Conservation (phyloP, 2,329 filamentous ascomycete genomes). For the Zopfia rhizophila region DNA sequence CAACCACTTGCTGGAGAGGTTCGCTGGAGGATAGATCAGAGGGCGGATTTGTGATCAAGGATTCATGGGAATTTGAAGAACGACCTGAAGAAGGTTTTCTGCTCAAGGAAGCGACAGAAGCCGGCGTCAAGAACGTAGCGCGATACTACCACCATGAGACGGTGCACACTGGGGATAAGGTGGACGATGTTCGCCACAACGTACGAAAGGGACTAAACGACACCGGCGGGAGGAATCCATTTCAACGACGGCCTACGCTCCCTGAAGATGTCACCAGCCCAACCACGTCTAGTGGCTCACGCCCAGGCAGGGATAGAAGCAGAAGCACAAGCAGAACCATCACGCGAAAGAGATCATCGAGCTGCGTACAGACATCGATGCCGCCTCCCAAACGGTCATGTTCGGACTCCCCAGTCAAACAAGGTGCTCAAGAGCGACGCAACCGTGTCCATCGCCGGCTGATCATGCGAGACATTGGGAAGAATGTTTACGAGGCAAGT, state of each 20-base stretch:
- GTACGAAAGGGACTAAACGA: slow-evolving; percentile 18
- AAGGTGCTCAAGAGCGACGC: slow-evolving; percentile 11
- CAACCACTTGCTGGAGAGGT: slow-evolving; percentile 9
- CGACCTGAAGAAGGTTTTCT: slow-evolving; percentile 8
- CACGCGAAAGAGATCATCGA: slow-evolving; percentile 20
- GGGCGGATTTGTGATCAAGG: slow-evolving; percentile 4
- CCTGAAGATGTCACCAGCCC: slow-evolving; percentile 8
- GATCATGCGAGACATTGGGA: slow-evolving; percentile 54
- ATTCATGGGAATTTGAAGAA: slow-evolving; percentile 13
- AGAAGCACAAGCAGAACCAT: slow-evolving; percentile 16
- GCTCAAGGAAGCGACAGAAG: slow-evolving; percentile 12
- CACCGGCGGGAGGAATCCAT: slow-evolving; percentile 6
- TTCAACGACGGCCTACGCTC: slow-evolving; percentile 14
- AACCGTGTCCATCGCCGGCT: slow-evolving; percentile 56
- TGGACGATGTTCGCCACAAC: slow-evolving; percentile 17
- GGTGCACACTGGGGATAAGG: slow-evolving; percentile 9
- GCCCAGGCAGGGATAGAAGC: slow-evolving; percentile 9
- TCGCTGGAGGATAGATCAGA: slow-evolving; percentile 3
- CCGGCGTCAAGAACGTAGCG: slow-evolving; percentile 19
- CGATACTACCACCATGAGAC: slow-evolving; percentile 24
- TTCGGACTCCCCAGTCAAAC: slow-evolving; percentile 19
- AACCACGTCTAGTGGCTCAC: slow-evolving; percentile 10
- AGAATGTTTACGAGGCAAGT: slow-evolving; percentile 55
- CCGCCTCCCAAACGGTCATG: slow-evolving; percentile 22
- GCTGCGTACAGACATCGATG: slow-evolving; percentile 18